Evolutionary conservation across 345 rosid species (phyloP).

Genomic region (Erysimum cheiranthoides): DNA sequence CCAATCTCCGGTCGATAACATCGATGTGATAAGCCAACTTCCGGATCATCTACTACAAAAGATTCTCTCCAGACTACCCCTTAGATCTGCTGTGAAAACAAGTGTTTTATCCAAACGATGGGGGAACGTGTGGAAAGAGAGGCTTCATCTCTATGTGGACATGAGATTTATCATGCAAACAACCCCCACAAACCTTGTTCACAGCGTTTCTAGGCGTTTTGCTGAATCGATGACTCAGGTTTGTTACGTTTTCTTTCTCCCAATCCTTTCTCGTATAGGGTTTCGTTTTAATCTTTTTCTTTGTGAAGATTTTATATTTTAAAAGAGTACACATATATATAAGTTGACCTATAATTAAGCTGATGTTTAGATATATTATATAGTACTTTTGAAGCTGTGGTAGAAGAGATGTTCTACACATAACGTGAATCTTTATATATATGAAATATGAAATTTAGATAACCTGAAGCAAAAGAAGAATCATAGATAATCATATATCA

Average conservation of each 20-base stretch:
- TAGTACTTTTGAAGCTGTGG: background rate
- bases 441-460: background rate
- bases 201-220: background rate
- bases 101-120: conserved; percentile 8
- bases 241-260: background rate
- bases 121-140: conserved; percentile 15
- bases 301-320: background rate
- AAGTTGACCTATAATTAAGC: background rate
- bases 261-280: background rate
- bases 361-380: background rate
- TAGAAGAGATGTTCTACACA: background rate
- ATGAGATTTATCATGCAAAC: background rate
- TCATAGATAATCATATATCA: background rate
- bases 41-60: background rate
- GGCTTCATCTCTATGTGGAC: background rate
- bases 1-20: background rate
- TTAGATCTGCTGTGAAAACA: conserved; percentile 22
- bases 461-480: background rate
- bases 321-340: background rate
- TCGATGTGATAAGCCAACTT: conserved; percentile 18
- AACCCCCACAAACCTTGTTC: background rate
- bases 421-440: no score
- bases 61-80: background rate
- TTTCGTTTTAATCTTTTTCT: background rate
- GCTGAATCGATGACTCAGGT: conserved; percentile 17